A percentile compares a stretch with the other conserved stretches of the same genome.
These are phyloP conservation scores for Solanum sejunctum DNA, from an alignment of 257 asterid genomes.

Conservation along the genomic window DNA sequence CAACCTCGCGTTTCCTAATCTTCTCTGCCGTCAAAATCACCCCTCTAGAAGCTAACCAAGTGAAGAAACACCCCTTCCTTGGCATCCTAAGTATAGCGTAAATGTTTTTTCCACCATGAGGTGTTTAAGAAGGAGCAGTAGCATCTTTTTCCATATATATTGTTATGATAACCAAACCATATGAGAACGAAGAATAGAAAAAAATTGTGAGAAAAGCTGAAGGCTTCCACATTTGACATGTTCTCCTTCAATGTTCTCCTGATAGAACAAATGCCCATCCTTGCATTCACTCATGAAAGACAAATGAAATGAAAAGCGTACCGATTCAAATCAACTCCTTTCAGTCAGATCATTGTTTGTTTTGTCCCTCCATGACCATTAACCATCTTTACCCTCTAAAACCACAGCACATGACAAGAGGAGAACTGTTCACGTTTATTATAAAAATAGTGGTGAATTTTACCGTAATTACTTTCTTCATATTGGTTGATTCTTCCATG, in stretches of 20 bases:
- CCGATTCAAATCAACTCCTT: background rate
- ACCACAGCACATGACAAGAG: background rate
- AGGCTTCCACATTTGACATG: background rate
- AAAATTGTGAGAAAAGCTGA: background rate
- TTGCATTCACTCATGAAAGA: background rate
- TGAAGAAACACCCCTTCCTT: background rate
- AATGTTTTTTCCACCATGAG: background rate
- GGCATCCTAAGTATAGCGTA: background rate
- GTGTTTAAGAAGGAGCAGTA: background rate
- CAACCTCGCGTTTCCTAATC: background rate
- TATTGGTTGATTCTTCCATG: background rate
- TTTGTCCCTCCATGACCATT: background rate
- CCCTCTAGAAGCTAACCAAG: background rate
- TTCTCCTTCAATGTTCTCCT: background rate
- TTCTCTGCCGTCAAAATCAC: background rate
- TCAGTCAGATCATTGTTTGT: background rate
- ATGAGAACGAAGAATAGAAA: background rate
- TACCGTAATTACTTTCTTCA: background rate
- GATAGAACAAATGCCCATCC: background rate
- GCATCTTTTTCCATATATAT: background rate
- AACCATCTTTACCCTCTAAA: background rate
- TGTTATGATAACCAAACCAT: background rate
- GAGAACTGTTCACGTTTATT: background rate
- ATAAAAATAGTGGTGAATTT: background rate
- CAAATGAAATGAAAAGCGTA: background rate